A percentile compares a stretch with the other conserved stretches of the same genome.
Evolutionary conservation across 148 eudicot species (phyloP).

Genomic region (Silene conica): DNA sequence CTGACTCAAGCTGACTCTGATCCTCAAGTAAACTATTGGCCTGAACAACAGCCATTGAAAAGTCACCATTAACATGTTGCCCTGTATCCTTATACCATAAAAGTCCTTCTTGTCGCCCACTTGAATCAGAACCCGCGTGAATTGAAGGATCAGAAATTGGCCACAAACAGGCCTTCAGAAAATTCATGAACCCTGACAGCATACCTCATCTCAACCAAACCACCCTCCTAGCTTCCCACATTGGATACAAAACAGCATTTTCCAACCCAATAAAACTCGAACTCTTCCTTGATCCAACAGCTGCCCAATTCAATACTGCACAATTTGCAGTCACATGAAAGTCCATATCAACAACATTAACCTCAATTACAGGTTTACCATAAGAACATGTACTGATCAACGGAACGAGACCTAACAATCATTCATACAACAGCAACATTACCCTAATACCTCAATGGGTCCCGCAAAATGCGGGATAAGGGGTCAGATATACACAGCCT

Average conservation of each 20-base stretch:
- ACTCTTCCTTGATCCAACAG: constrained; percentile 2
- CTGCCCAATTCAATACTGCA: constrained; percentile 5
- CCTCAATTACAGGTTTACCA: constrained; percentile 18
- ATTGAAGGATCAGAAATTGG: constrained; percentile 47
- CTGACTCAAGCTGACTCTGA: constrained; percentile 81
- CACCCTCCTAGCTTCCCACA: constrained; percentile 50
- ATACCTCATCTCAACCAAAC: constrained; percentile 90
- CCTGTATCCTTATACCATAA: constrained; percentile 78
- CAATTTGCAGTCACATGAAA: constrained; percentile 15
- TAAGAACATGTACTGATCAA: neutral
- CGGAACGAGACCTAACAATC: neutral
- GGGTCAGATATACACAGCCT: too few species aligned
- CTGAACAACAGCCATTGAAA: constrained; percentile 87
- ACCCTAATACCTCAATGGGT: too few species aligned
- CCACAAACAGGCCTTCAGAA: constrained; percentile 81
- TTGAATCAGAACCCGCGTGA: constrained; percentile 47
- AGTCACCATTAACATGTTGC: constrained; percentile 73
- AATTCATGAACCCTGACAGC: constrained; percentile 77
- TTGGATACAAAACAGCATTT: constrained; percentile 19
- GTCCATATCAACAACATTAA: constrained; percentile 8
- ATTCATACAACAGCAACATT: too few species aligned
- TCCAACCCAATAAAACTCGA: constrained; percentile 6
- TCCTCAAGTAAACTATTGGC: constrained; percentile 84
- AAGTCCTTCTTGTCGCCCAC: constrained; percentile 76
- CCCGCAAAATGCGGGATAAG: too few species aligned